These are phyloP conservation scores for Irpex rosettiformis DNA, from an alignment of 1,284 basidiomycete species.

Conservation along the genomic window DNA sequence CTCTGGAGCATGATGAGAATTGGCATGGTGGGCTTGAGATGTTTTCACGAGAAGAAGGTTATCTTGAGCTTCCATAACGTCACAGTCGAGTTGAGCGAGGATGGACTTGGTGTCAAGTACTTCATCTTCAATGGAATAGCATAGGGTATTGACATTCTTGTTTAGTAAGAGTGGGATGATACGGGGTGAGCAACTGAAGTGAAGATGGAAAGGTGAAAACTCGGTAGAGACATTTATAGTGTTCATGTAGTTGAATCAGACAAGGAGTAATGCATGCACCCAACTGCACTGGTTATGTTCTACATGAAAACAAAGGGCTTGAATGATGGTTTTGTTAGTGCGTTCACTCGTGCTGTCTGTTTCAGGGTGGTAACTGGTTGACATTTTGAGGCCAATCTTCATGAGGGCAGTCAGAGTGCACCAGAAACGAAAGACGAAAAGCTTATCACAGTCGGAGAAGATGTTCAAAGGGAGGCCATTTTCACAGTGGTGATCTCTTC, in stretches of 20 bases:
- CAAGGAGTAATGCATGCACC: constrained; percentile 38
- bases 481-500: too few species aligned
- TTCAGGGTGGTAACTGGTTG: constrained; percentile 32
- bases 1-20: constrained; percentile 6
- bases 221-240: constrained; percentile 20
- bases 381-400: constrained; percentile 7
- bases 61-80: constrained; percentile 10
- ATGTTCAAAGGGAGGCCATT: constrained; percentile 28
- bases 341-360: constrained; percentile 36
- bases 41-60: constrained; percentile 7
- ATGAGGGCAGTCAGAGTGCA: constrained; percentile 16
- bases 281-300: constrained; percentile 44
- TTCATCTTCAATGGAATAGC: too few species aligned
- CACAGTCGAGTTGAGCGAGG: background rate
- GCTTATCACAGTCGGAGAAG: constrained; percentile 27
- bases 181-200: too few species aligned
- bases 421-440: constrained; percentile 28
- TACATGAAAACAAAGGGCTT: constrained; percentile 33
- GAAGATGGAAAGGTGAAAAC: constrained; percentile 29
- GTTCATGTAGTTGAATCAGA: constrained; percentile 30
- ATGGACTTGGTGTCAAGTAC: too few species aligned
- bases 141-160: too few species aligned
- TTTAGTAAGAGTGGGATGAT: too few species aligned
- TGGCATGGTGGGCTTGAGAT: constrained; percentile 4
- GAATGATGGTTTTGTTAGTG: constrained; percentile 31